phyloP scores from a whole-genome alignment of 768 basidiomycete genomes.

The Leccinum aurantiacum region DNA sequence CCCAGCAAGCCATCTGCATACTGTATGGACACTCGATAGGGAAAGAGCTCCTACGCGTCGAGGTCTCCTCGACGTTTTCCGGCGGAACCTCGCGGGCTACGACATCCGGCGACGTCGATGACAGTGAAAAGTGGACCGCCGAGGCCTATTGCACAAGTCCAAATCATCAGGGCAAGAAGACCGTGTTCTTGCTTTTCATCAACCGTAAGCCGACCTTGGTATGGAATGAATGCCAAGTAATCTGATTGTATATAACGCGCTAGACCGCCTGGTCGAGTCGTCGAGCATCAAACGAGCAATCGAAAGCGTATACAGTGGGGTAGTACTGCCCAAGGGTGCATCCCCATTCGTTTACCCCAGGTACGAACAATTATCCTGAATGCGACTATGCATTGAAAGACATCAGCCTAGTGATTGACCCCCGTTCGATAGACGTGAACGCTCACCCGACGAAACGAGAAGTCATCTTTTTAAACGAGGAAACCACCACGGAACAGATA shows the following conservation, averaged over 20 bases:
- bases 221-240: neutral
- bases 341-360: constrained; percentile 93
- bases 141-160: constrained; percentile 80
- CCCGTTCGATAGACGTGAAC: constrained; percentile 93
- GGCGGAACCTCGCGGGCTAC: constrained; percentile 20
- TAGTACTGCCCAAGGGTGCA: constrained; percentile 82
- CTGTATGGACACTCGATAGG: constrained; percentile 81
- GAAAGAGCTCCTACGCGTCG: constrained; percentile 64
- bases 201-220: constrained; percentile 62
- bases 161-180: constrained; percentile 88
- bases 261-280: constrained; percentile 93
- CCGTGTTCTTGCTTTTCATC: constrained; percentile 85
- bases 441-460: constrained; percentile 98
- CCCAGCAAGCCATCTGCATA: constrained; percentile 67
- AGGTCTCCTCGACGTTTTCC: constrained; percentile 33
- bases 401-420: constrained; percentile 75
- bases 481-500: constrained; percentile 75
- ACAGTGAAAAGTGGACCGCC: constrained; percentile 62
- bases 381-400: neutral
- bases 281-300: constrained; percentile 81
- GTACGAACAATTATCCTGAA: constrained; percentile 39
- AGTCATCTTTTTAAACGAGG: constrained; percentile 93
- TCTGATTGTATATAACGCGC: neutral
- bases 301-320: constrained; percentile 76
- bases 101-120: constrained; percentile 27